Evolutionary conservation across 257 asterid species (phyloP).

Genomic region (Scutellaria baicalensis): DNA sequence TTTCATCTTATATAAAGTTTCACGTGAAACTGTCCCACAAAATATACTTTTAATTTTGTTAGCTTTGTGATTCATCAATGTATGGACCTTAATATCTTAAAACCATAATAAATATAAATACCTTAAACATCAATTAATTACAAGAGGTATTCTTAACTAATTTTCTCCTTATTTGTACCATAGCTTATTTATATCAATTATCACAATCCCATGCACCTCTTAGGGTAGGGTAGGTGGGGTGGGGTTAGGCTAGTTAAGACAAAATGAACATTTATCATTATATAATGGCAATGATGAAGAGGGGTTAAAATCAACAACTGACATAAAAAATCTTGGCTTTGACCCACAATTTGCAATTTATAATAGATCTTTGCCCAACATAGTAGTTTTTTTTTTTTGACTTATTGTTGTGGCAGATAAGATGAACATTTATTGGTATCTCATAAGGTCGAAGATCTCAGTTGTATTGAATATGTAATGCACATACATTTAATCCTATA

Average conservation of each 20-base stretch:
- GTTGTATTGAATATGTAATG: not conserved
- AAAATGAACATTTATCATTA: not conserved
- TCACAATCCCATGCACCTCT: not conserved
- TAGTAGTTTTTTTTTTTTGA: not conserved
- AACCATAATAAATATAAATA: no score
- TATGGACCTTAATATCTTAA: no score
- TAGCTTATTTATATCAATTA: no score
- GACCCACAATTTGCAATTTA: not conserved
- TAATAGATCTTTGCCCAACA: not conserved
- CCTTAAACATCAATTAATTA: no score
- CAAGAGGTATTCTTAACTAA: no score
- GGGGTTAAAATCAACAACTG: not conserved
- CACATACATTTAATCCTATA: not conserved
- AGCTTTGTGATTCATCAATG: no score
- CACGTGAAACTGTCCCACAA: no score
- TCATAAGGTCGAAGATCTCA: slow-evolving; percentile 6
- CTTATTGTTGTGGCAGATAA: not conserved
- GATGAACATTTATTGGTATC: slow-evolving; percentile 5
- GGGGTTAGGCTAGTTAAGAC: not conserved
- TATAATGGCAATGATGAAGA: not conserved
- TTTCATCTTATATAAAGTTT: no score
- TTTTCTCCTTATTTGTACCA: no score
- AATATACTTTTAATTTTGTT: no score
- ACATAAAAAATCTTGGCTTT: not conserved
- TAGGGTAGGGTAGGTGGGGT: not conserved